Conservation (phyloP, 805 yeast species). For the Kodamaea nitidulidarum region DNA sequence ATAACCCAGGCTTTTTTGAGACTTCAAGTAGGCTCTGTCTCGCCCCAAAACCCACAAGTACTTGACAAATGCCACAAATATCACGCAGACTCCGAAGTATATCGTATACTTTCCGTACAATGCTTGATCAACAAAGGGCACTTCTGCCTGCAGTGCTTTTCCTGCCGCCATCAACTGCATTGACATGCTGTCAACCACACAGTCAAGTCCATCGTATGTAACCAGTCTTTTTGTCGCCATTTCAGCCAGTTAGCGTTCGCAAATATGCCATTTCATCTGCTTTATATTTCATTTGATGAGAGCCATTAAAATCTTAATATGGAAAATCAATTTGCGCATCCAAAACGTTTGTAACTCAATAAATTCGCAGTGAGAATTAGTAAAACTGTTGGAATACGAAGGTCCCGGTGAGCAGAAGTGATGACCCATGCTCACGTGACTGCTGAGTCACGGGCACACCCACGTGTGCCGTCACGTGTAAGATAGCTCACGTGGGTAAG, state of each 20-base stretch:
- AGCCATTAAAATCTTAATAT: slow-evolving; percentile 1
- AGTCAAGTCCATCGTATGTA: slow-evolving; percentile 34
- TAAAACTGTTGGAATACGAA: no score
- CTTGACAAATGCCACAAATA: slow-evolving; percentile 33
- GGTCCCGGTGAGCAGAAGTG: no score
- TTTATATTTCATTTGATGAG: slow-evolving; percentile 1
- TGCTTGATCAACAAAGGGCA: slow-evolving; percentile 25
- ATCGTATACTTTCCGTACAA: slow-evolving; percentile 36
- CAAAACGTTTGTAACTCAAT: no score
- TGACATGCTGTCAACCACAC: slow-evolving; percentile 29
- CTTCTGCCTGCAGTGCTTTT: slow-evolving; percentile 26
- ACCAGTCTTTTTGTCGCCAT: slow-evolving; percentile 11
- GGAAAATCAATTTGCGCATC: slow-evolving; percentile 1
- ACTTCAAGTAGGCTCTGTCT: slow-evolving; percentile 19
- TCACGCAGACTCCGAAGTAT: slow-evolving; percentile 37
- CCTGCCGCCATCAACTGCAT: slow-evolving; percentile 18
- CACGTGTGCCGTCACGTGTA: no score
- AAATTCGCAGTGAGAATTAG: no score
- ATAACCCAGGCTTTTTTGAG: slow-evolving; percentile 7
- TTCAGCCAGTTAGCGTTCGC: not conserved
- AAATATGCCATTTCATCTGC: not conserved
- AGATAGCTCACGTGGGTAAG: no score
- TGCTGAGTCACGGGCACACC: no score
- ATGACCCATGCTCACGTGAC: no score
- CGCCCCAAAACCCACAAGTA: slow-evolving; percentile 23